Percentiles rank a stretch among this genome's conserved stretches.
Conservation (phyloP, 208 protist species). For the Crithidia sp. region DNA sequence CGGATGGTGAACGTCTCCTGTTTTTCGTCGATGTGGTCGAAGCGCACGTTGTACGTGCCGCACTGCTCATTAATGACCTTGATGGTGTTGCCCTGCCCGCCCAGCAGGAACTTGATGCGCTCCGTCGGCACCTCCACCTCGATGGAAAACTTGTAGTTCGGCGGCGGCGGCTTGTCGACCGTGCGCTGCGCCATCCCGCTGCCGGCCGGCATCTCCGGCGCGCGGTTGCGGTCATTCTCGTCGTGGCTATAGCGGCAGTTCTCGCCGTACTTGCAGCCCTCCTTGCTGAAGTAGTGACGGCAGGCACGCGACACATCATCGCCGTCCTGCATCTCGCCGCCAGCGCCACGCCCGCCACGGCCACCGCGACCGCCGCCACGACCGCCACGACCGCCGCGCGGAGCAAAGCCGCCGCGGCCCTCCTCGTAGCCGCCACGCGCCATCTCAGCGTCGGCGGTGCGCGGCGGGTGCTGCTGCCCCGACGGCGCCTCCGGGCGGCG, state of each 20-base stretch:
- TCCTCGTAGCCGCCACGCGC: constrained; percentile 32
- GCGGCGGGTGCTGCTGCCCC: constrained; percentile 44
- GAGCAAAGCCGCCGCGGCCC: constrained; percentile 29
- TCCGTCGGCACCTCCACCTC: constrained; percentile 75
- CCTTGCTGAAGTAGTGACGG: constrained; percentile 70
- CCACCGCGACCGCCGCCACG: constrained; percentile 46
- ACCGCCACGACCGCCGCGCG: constrained; percentile 41
- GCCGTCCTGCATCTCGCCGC: constrained; percentile 9
- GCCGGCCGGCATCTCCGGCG: constrained; percentile 26
- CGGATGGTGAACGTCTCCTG: constrained; percentile 68
- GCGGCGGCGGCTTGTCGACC: constrained; percentile 28
- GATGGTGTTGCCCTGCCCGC: constrained; percentile 59
- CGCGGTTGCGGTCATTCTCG: constrained; percentile 38
- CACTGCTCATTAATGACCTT: constrained; percentile 70
- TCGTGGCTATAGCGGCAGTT: constrained; percentile 85
- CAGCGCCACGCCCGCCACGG: constrained; percentile 29
- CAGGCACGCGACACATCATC: constrained; percentile 51
- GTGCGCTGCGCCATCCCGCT: constrained; percentile 37
- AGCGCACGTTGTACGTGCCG: constrained; percentile 75
- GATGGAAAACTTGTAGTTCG: constrained; percentile 45
- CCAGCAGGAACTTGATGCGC: constrained; percentile 80
- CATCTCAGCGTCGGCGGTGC: constrained; percentile 44
- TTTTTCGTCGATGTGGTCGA: constrained; percentile 59
- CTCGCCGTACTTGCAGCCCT: constrained; percentile 84
- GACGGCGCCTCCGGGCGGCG: constrained; percentile 39